Conservation (phyloP, 345 rosid species). For the Corchorus capsularis region DNA sequence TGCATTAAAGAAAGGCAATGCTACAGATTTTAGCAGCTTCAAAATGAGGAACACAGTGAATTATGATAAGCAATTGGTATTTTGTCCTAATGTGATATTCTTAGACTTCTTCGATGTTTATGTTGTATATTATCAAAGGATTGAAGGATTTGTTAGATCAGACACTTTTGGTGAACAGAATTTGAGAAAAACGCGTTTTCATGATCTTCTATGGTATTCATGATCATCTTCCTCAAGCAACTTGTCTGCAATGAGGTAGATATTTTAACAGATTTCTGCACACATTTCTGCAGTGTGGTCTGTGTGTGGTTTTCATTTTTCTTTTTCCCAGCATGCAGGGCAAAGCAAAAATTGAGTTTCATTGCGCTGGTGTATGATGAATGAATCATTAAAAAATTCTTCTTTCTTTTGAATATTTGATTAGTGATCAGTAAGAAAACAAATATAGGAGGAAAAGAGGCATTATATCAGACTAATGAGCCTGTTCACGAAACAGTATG, state of each 20-base stretch:
- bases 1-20: neutral
- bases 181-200: too few relatives aligned
- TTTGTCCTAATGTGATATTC: neutral
- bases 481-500: constrained; percentile 2
- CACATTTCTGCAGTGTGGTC: too few relatives aligned
- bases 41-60: neutral
- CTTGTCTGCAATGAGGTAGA: too few relatives aligned
- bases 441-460: neutral
- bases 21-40: neutral
- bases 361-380: neutral
- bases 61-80: neutral
- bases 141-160: neutral
- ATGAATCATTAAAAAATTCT: neutral
- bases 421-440: neutral
- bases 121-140: neutral
- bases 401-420: neutral
- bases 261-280: too few relatives aligned
- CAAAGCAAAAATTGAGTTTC: neutral
- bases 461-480: constrained; percentile 1
- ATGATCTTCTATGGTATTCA: too few relatives aligned
- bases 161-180: too few relatives aligned
- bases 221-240: too few relatives aligned
- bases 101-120: neutral
- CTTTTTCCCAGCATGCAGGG: too few relatives aligned
- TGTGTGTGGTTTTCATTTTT: too few relatives aligned